Evolutionary conservation across 2,329 filamentous ascomycete genomes (phyloP), one percentile per base, ranked within the genome.

Genomic region (Claviceps fusiformis): DNA sequence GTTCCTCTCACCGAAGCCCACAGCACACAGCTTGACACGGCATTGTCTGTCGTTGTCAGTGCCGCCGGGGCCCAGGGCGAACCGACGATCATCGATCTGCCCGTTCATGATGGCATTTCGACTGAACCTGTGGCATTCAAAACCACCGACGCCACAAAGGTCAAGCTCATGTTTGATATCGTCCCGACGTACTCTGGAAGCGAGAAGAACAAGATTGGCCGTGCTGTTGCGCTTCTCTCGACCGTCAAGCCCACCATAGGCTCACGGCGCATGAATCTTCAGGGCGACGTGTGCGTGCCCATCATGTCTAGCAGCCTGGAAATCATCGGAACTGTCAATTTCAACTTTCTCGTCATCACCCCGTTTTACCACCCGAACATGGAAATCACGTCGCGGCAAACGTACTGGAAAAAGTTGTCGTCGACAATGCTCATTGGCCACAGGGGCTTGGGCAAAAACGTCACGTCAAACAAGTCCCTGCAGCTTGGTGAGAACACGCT

Each of bases 401-500:
- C 91, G 0, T 98, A 97, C 69, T 98, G 92, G 92, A 95, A 89
- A 72, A 95, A 89, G 67, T 75, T 95, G 66, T 81, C 87, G 13
- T 87, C 89, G 3, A 92, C 92, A 2, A 95, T 95, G 88, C 81
- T 85, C 17, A 83, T 85, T 56, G 81, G 82, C 13, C 82, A 85
- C 65, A 76, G 82, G 64, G 85, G 91, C 19, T 75, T 97, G 33
- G 93, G 93, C 61, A 97, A 97, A 74, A 98, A 98, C 68, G 79
- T 87, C 58, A 79, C 84, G 13, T 83, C 85, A 35, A 88, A 89
- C 65, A 88, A 85, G 58, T 96, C 91, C 2, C 75, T 98, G 39
- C 95, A 98, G 67, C 77, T 98, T 1, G 95, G 93, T 57, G 93
- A 98, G 70, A 98, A 98, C 68, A 98, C 93, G 0, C 78, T 98